Evolutionary conservation across 2,329 filamentous ascomycete genomes (phyloP).

Genomic region (Aspergillus fructus): DNA sequence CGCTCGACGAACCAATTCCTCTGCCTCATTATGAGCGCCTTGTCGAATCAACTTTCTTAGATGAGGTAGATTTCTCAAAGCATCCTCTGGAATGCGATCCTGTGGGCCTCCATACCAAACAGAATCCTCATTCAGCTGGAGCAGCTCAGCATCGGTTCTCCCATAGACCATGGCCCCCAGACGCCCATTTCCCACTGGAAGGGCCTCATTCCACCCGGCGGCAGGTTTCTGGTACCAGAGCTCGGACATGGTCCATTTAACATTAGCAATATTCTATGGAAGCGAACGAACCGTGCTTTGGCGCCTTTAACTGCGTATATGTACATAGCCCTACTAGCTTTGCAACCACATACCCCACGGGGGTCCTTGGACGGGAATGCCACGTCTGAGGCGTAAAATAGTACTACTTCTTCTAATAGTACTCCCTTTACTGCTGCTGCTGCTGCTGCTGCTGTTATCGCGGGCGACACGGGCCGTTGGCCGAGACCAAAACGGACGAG

Average conservation of each 20-base stretch:
- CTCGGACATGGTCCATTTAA: slow-evolving; percentile 20
- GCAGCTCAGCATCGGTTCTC: slow-evolving; percentile 42
- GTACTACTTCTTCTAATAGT: too few relatives aligned
- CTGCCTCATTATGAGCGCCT: slow-evolving; percentile 42
- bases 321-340: too few relatives aligned
- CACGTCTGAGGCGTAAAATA: too few relatives aligned
- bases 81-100: slow-evolving; percentile 43
- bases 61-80: slow-evolving; percentile 36
- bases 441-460: neutral
- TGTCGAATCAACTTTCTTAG: slow-evolving; percentile 44
- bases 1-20: slow-evolving; percentile 40
- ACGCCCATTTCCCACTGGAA: slow-evolving; percentile 53
- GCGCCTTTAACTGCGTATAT: neutral
- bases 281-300: neutral
- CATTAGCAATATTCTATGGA: neutral
- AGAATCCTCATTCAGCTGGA: slow-evolving; percentile 51
- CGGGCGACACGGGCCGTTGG: slow-evolving; percentile 4
- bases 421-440: too few relatives aligned
- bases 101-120: slow-evolving; percentile 49
- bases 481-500: slow-evolving; percentile 7
- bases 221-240: slow-evolving; percentile 32
- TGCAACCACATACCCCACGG: too few relatives aligned
- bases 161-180: slow-evolving; percentile 50
- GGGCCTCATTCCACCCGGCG: slow-evolving; percentile 39
- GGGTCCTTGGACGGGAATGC: too few relatives aligned